Conservation (phyloP, 495 filamentous ascomycete species). For the Thozetella sp. region DNA sequence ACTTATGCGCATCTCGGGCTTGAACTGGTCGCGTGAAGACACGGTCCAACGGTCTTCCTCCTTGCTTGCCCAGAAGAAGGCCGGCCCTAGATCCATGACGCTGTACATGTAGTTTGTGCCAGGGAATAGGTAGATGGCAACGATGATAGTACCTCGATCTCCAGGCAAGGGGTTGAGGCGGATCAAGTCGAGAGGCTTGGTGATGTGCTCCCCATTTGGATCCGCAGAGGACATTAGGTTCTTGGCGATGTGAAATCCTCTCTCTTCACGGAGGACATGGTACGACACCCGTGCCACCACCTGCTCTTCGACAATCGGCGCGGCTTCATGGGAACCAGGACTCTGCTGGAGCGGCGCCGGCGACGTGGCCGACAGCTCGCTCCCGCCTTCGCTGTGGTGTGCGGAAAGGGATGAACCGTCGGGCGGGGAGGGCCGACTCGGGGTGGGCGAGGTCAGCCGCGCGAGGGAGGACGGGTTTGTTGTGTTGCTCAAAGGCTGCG, state of each 20-base stretch:
- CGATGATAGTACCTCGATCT: conserved; percentile 66
- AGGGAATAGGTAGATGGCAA: conserved; percentile 77
- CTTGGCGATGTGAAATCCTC: conserved; percentile 79
- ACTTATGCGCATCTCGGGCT: conserved; percentile 61
- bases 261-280: conserved; percentile 78
- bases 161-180: conserved; percentile 63
- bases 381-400: conserved; percentile 33
- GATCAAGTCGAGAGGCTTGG: conserved; percentile 73
- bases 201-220: conserved; percentile 71
- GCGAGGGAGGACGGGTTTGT: conserved; percentile 27
- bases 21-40: conserved; percentile 28
- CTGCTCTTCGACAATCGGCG: conserved; percentile 40
- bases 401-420: conserved; percentile 27
- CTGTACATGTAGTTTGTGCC: conserved; percentile 72
- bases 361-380: conserved; percentile 37
- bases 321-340: conserved; percentile 15
- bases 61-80: conserved; percentile 60
- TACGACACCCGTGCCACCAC: conserved; percentile 80
- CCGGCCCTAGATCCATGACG: conserved; percentile 75
- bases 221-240: conserved; percentile 70
- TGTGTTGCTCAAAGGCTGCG: conserved; percentile 15
- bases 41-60: conserved; percentile 48
- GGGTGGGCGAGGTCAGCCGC: conserved; percentile 19
- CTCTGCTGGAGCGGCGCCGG: conserved; percentile 19
- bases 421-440: conserved; percentile 29